These are phyloP conservation scores for Cerioporus squamosus DNA, from an alignment of 1,284 basidiomycete genomes.

Conservation along the genomic window DNA sequence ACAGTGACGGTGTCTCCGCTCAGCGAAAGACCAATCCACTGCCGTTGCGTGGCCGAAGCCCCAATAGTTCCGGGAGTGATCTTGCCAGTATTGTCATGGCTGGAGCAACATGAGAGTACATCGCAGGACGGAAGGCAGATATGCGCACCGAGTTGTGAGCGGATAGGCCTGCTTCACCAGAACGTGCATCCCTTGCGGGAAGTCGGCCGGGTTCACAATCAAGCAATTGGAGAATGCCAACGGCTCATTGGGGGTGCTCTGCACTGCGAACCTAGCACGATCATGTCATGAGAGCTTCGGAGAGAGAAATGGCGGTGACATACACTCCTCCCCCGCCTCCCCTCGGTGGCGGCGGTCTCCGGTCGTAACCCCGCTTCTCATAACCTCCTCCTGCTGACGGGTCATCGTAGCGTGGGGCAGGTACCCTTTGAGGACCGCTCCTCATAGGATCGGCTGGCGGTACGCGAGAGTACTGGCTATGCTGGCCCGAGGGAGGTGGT, in stretches of 20 bases:
- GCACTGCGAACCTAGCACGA: conserved; percentile 57
- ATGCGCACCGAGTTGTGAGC: conserved; percentile 71
- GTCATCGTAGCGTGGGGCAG: conserved; percentile 1
- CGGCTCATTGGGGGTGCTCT: conserved; percentile 57
- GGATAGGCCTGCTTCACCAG: conserved; percentile 73
- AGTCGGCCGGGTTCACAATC: conserved; percentile 80
- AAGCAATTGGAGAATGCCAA: conserved; percentile 85
- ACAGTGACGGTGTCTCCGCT: conserved; percentile 78
- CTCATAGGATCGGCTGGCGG: conserved; percentile 14
- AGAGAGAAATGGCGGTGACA: conserved; percentile 5
- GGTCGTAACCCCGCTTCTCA: conserved; percentile 4
- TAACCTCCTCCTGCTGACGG: not conserved
- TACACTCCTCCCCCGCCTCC: conserved; percentile 73
- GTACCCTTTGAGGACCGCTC: conserved; percentile 5
- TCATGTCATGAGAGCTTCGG: conserved; percentile 1
- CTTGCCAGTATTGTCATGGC: conserved; percentile 78
- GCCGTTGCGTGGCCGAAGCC: conserved; percentile 71
- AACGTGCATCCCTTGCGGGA: conserved; percentile 73
- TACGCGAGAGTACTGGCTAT: conserved; percentile 9
- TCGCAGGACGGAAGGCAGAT: not conserved
- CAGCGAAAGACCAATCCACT: conserved; percentile 87
- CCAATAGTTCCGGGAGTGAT: conserved; percentile 68
- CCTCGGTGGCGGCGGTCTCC: not conserved
- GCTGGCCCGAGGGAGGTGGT: not conserved
- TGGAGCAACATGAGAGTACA: conserved; percentile 32